phyloP scores from a whole-genome alignment of 192 early-diverging fungal genomes.

The Spinellus fusiger region DNA sequence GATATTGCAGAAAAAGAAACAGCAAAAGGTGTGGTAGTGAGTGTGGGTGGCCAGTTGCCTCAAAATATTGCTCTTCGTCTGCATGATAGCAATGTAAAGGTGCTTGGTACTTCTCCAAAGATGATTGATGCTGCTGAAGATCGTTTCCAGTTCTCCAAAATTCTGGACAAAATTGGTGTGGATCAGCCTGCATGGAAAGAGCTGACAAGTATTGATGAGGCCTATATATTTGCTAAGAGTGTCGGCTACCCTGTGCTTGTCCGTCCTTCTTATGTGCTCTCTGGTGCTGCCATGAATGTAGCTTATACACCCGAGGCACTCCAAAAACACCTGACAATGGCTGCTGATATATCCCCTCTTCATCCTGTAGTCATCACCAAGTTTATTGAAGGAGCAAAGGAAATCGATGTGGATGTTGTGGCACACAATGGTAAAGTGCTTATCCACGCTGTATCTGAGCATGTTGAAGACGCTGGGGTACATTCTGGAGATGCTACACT shows the following conservation, averaged over 20 bases:
- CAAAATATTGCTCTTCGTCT: conserved; percentile 94
- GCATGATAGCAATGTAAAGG: conserved; percentile 66
- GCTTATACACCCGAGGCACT: conserved; percentile 75
- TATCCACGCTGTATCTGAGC: conserved; percentile 89
- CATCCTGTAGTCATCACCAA: conserved; percentile 97
- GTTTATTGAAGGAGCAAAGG: conserved; percentile 89
- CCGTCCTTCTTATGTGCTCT: conserved; percentile 94
- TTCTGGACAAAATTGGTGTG: conserved; percentile 86
- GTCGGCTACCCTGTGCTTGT: conserved; percentile 93
- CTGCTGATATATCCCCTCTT: conserved; percentile 83
- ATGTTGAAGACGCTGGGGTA: conserved; percentile 96
- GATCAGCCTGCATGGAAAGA: conserved; percentile 98
- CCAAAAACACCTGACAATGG: conserved; percentile 66
- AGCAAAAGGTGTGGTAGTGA: conserved; percentile 81
- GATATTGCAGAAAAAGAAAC: conserved; percentile 92
- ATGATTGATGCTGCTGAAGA: conserved; percentile 94
- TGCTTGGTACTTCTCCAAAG: conserved; percentile 85
- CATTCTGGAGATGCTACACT: conserved; percentile 97
- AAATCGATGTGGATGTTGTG: conserved; percentile 94
- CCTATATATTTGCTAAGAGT: conserved; percentile 72
- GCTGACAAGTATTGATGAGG: conserved; percentile 76
- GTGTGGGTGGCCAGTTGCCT: conserved; percentile 92
- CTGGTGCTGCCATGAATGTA: conserved; percentile 98
- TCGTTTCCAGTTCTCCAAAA: conserved; percentile 91
- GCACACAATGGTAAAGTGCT: conserved; percentile 78